A percentile compares a stretch with the other conserved stretches of the same genome.
phyloP scores from a whole-genome alignment of 441 rosid species.

The Flueggea neowawraea region DNA sequence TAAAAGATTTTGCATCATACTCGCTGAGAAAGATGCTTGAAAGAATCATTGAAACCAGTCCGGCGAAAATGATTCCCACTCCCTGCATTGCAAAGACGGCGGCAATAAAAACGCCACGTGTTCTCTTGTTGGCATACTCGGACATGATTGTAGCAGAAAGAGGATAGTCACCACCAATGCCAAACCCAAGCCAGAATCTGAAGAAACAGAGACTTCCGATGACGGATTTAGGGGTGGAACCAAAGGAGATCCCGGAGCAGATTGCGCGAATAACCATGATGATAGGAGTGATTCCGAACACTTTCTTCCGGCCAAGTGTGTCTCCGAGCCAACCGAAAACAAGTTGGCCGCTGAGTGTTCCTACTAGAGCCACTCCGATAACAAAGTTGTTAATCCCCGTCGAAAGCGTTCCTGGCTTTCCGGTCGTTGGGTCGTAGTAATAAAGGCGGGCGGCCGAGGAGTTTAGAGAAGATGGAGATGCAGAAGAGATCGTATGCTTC shows the following conservation, averaged over 20 bases:
- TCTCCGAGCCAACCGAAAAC: constrained; percentile 74
- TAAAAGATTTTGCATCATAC: neutral
- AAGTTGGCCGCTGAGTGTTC: constrained; percentile 58
- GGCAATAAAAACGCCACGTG: constrained; percentile 64
- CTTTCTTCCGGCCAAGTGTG: constrained; percentile 59
- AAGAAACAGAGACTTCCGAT: constrained; percentile 68
- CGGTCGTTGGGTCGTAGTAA: constrained; percentile 25
- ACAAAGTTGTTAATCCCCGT: constrained; percentile 33
- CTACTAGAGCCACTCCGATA: constrained; percentile 59
- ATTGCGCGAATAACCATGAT: constrained; percentile 57
- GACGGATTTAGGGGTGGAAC: constrained; percentile 36
- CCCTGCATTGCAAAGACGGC: constrained; percentile 88
- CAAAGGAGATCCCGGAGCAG: constrained; percentile 63
- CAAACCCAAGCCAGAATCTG: constrained; percentile 77
- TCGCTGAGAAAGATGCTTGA: constrained; percentile 22
- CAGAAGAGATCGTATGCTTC: constrained; percentile 81
- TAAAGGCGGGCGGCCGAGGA: constrained; percentile 73
- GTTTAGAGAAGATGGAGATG: constrained; percentile 55
- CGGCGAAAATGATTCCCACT: constrained; percentile 57
- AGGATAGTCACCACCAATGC: constrained; percentile 83
- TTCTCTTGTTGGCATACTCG: constrained; percentile 67
- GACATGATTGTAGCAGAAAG: constrained; percentile 76
- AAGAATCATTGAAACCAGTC: constrained; percentile 44
- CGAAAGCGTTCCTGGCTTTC: constrained; percentile 44
- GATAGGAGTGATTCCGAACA: constrained; percentile 56